Percentiles rank a stretch among this genome's conserved stretches.
Evolutionary conservation across 495 filamentous ascomycete species (phyloP).

Genomic region (Friedmanniomyces simplex): DNA sequence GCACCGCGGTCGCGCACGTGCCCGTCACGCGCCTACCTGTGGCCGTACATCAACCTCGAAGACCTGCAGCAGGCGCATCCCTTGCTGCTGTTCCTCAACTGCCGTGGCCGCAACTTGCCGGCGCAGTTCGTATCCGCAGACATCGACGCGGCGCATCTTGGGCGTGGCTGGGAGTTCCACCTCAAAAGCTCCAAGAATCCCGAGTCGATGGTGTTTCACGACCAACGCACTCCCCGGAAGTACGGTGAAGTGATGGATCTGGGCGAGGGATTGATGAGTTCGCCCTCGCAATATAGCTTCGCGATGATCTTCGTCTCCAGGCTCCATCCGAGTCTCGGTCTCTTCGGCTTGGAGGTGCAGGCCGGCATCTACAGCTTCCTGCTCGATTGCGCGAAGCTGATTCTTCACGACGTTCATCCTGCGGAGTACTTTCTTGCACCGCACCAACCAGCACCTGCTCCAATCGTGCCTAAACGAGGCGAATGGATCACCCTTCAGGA

Average conservation of each 20-base stretch:
- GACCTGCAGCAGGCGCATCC: conserved; percentile 38
- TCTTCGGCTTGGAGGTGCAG: conserved; percentile 40
- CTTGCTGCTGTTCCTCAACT: conserved; percentile 40
- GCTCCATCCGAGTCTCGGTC: conserved; percentile 35
- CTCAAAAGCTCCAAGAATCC: conserved; percentile 21
- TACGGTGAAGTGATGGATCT: conserved; percentile 40
- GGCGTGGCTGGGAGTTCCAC: conserved; percentile 23
- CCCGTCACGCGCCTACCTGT: conserved; percentile 33
- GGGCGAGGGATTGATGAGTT: conserved; percentile 29
- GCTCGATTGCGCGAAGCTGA: conserved; percentile 27
- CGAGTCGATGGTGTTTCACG: conserved; percentile 35
- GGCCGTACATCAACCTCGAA: conserved; percentile 50
- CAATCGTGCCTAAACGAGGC: conserved; percentile 22
- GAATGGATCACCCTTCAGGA: neutral
- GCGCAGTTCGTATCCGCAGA: conserved; percentile 35
- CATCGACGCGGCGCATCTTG: conserved; percentile 25
- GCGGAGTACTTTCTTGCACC: conserved; percentile 5
- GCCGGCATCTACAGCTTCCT: conserved; percentile 37
- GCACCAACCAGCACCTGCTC: conserved; percentile 12
- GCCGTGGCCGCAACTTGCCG: conserved; percentile 38
- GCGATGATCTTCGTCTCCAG: conserved; percentile 22
- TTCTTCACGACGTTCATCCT: conserved; percentile 37
- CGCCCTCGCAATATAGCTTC: conserved; percentile 11
- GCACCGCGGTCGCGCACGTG: conserved; percentile 12
- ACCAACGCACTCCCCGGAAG: conserved; percentile 21